Base-by-base conservation (phyloP, 805 yeast genomes). In the Kuraishia capsulata region DNA sequence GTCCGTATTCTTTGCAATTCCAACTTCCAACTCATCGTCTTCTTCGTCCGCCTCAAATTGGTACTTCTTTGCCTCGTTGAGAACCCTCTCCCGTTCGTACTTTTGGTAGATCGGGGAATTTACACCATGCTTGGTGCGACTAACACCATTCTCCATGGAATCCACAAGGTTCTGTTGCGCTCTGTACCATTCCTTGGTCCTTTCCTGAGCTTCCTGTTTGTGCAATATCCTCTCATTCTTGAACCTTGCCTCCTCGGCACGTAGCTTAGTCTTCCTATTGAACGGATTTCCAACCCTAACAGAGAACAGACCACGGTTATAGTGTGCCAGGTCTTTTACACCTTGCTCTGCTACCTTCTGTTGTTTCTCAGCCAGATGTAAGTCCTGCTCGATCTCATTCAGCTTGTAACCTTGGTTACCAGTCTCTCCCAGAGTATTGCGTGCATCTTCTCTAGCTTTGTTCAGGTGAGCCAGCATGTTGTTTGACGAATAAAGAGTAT, bases 351-450 rank as follows among this genome's bases (percentile, higher is more conserved):
- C 95, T 39, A 84, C 73, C 48, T 78, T 67, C 42, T 85, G 84
- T 55, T 88, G 96, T 3, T 86, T 80, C 42, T 79, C 82, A 38
- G 94, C 86, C 39, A 84, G 62, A 39, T 83, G 75, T 47, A 90
- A 64, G 46, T 80, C 80, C 46, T 76, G 75, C 54, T 92, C 96
- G 17, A 89, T 78, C 51, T 76, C 77, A 56, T 81, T 84, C 45
- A 92, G 65, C 36, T 86, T 69, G 54, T 88, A 96, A 41, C 92
- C 78, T 59, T 92, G 97, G n/a, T 89, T 75, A 20, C 98, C 98
- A 36, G 92, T 69, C 76, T 86, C 76, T 21, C 96, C 97, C 44
- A 90, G 61, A 0, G 97, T 82, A 54, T 90, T 89, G 44, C 79
- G 66, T 28, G 87, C 90, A 4, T 81, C 67, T 43, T 72, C 73